A percentile compares a stretch with the other conserved stretches of the same genome.
Conservation (phyloP, 805 yeast genomes). For the Kluyveromyces lactis region DNA sequence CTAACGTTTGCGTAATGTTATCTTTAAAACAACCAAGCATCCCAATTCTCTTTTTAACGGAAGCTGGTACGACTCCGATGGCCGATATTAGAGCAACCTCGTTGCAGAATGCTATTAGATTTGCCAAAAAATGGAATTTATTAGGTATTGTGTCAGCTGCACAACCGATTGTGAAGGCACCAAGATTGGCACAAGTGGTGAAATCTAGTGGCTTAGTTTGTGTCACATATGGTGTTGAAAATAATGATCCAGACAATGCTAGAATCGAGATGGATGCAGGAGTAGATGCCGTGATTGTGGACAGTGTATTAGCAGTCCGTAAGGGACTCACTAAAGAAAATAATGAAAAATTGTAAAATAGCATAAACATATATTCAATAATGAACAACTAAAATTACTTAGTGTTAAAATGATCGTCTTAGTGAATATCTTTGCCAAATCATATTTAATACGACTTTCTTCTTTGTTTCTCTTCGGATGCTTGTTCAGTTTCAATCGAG, state of each 20-base stretch:
- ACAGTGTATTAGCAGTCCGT: constrained; percentile 87
- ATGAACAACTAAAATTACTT: too few species aligned
- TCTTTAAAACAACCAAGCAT: constrained; percentile 89
- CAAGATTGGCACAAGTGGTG: constrained; percentile 83
- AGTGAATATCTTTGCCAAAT: too few species aligned
- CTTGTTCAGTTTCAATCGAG: too few species aligned
- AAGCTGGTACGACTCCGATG: constrained; percentile 77
- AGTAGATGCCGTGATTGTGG: constrained; percentile 97
- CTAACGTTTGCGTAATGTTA: constrained; percentile 79
- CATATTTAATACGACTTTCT: too few species aligned
- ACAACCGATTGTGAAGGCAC: constrained; percentile 77
- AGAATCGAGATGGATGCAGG: constrained; percentile 86
- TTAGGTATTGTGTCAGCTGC: constrained; percentile 90
- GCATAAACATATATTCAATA: not conserved
- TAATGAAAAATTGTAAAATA: not conserved
- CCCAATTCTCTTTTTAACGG: constrained; percentile 85
- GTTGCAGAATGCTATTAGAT: constrained; percentile 82
- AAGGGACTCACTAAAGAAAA: constrained; percentile 49
- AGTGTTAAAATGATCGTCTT: too few species aligned
- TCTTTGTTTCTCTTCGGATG: too few species aligned
- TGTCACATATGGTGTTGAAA: constrained; percentile 80
- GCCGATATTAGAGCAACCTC: constrained; percentile 85
- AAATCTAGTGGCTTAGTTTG: constrained; percentile 87
- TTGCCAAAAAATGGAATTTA: constrained; percentile 84
- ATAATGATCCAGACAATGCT: constrained; percentile 79